A percentile compares a stretch with the other conserved stretches of the same genome.
phyloP scores from a whole-genome alignment of 305 asterid species.

The Solanum chacoense region DNA sequence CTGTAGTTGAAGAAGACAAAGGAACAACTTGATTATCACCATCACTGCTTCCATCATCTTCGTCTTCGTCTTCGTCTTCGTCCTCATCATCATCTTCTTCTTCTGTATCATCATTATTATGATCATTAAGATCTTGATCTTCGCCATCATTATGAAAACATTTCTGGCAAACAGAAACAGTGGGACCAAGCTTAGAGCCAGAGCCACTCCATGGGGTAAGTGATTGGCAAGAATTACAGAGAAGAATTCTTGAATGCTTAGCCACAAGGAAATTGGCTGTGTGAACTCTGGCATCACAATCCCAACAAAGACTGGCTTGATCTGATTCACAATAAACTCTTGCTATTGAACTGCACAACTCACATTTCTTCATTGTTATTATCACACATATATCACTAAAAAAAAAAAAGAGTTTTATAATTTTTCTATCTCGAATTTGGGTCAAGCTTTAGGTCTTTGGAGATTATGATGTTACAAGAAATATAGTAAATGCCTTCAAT shows the following conservation, averaged over 20 bases:
- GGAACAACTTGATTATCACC: slow-evolving; percentile 62
- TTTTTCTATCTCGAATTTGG: neutral
- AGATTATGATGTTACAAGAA: neutral
- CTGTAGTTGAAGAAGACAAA: slow-evolving; percentile 9
- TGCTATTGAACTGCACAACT: slow-evolving; percentile 50
- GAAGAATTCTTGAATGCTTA: slow-evolving; percentile 48
- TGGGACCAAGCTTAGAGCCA: slow-evolving; percentile 46
- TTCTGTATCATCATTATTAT: neutral
- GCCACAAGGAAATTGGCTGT: slow-evolving; percentile 57
- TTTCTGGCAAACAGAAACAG: slow-evolving; percentile 38
- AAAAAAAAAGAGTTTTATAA: neutral
- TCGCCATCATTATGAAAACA: slow-evolving; percentile 7
- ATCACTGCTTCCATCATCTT: slow-evolving; percentile 15
- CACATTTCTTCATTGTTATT: slow-evolving; percentile 51
- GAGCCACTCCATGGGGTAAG: slow-evolving; percentile 67
- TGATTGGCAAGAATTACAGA: slow-evolving; percentile 57
- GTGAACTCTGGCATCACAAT: slow-evolving; percentile 67
- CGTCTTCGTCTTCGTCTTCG: neutral
- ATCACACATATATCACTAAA: neutral
- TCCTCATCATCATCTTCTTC: neutral
- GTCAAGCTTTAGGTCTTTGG: neutral
- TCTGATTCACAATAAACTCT: slow-evolving; percentile 60
- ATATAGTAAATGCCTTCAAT: neutral
- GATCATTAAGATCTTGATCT: slow-evolving; percentile 9
- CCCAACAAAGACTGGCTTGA: slow-evolving; percentile 66